Conservation (phyloP, 2,329 filamentous ascomycete genomes). For the Aspergillus pseudotamarii region DNA sequence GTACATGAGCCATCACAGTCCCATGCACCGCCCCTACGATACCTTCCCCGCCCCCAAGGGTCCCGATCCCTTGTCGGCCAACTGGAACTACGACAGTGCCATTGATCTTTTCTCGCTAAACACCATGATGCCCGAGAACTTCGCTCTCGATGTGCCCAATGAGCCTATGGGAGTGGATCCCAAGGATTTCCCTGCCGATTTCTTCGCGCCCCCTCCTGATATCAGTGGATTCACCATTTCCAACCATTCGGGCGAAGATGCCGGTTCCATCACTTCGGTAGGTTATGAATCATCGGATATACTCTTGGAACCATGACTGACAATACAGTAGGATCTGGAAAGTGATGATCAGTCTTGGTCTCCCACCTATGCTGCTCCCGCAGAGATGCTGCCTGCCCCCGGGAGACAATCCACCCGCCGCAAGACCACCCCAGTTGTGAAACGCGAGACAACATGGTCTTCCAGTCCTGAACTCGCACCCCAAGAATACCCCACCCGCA, state of each 20-base stretch:
- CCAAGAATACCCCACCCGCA: constrained; percentile 24
- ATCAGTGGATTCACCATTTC: constrained; percentile 37
- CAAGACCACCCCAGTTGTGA: constrained; percentile 15
- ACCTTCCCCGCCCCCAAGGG: constrained; percentile 17
- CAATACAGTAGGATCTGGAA: constrained; percentile 31
- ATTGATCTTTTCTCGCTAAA: constrained; percentile 39
- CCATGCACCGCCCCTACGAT: constrained; percentile 15
- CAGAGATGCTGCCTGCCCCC: constrained; percentile 15
- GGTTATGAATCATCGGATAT: background rate
- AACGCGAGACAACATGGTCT: constrained; percentile 23
- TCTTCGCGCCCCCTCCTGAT: constrained; percentile 31
- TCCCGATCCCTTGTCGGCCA: constrained; percentile 38
- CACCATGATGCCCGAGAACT: constrained; percentile 33
- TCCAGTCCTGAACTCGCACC: constrained; percentile 33
- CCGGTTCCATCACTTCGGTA: constrained; percentile 31
- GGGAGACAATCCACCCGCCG: constrained; percentile 12
- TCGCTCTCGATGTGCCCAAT: constrained; percentile 34
- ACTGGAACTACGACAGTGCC: constrained; percentile 39
- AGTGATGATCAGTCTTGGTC: constrained; percentile 40
- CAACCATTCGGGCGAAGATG: constrained; percentile 31
- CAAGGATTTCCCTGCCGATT: constrained; percentile 35
- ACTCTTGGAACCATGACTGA: constrained; percentile 5
- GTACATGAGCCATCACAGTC: constrained; percentile 17
- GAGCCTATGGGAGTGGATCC: constrained; percentile 28
- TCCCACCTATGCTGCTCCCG: constrained; percentile 25